Evolutionary conservation across 306 rosid genomes (phyloP), one percentile per base, ranked within the genome.

Genomic region (Rosa multiflora): DNA sequence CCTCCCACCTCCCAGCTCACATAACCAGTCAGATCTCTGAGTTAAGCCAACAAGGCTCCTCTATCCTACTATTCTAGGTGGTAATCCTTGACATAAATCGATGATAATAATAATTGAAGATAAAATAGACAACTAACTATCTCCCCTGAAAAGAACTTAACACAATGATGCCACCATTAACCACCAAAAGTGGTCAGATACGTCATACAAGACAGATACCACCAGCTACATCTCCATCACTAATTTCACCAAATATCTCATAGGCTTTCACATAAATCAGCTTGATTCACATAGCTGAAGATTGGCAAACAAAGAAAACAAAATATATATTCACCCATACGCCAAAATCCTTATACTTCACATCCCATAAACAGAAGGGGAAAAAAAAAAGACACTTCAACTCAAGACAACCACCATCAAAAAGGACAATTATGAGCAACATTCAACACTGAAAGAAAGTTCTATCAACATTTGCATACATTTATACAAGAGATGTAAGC

Each of bases 1-100:
- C 58, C 43, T 44, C 79, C 56, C 39, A 46, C 58, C 43, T 44
- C 79, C 70, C 59, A 61, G 32, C 32, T 46, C 59, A 61, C 42
- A 44, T 23, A 13, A 56, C 32, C 32, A n/a, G 23, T 56, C 63
- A 8, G 12, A 56, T 56, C 8, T n/a, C 63, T n/a, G 29, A n/a
- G 32, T 56, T n/a, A n/a, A 3, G 29, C 63, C 32, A n/a, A 56
- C 11, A 56, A n/a, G 63, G 63, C 66, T 56, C 53, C 53, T 43
- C 18, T 69, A 42, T 44, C 17, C 73, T 43, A 44, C 52, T 69
- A 69, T 23, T 43, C 18, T 43, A 3, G 44, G 44, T 12, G 67
- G 13, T 37, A 74, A 26, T 32, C 70, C 42, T 75, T 46, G 17
- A 21, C 40, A 59, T 18, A 23, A 74, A 58, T 40, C 15, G 12